Conservation (phyloP, 805 yeast species). For the Zygotorulaspora sp. region DNA sequence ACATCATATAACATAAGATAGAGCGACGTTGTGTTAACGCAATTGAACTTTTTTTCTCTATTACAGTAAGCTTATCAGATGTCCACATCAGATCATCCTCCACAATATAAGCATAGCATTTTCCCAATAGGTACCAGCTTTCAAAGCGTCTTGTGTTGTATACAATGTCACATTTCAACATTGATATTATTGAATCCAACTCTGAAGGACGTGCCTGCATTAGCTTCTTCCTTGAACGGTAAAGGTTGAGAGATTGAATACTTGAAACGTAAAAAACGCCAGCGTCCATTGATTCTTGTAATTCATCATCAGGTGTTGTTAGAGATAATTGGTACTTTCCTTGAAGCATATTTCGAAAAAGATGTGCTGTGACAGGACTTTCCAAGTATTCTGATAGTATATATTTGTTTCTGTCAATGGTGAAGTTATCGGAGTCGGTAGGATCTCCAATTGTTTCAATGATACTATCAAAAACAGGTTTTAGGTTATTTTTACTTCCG, state of each 20-base stretch:
- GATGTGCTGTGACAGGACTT: slow-evolving; percentile 40
- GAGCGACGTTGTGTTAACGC: slow-evolving; percentile 66
- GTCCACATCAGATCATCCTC: slow-evolving; percentile 94
- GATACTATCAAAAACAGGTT: slow-evolving; percentile 63
- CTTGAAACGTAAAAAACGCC: slow-evolving; percentile 47
- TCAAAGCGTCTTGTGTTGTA: slow-evolving; percentile 69
- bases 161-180: slow-evolving; percentile 61
- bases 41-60: slow-evolving; percentile 56
- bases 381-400: slow-evolving; percentile 46
- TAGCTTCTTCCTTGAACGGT: slow-evolving; percentile 61
- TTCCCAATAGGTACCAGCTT: slow-evolving; percentile 82
- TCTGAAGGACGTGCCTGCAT: slow-evolving; percentile 82
- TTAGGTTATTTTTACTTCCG: slow-evolving; percentile 63
- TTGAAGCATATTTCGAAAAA: slow-evolving; percentile 47
- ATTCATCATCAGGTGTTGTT: slow-evolving; percentile 32
- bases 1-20: slow-evolving; percentile 70
- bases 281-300: slow-evolving; percentile 56
- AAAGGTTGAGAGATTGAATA: slow-evolving; percentile 31
- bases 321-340: slow-evolving; percentile 42
- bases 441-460: slow-evolving; percentile 72
- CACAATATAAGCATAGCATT: slow-evolving; percentile 68
- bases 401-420: slow-evolving; percentile 44
- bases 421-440: slow-evolving; percentile 38
- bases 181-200: slow-evolving; percentile 63
- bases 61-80: slow-evolving; percentile 67